Evolutionary conservation across 495 filamentous ascomycete genomes (phyloP), one percentile per base, ranked within the genome.

Genomic region (Aspergillus ostianus): DNA sequence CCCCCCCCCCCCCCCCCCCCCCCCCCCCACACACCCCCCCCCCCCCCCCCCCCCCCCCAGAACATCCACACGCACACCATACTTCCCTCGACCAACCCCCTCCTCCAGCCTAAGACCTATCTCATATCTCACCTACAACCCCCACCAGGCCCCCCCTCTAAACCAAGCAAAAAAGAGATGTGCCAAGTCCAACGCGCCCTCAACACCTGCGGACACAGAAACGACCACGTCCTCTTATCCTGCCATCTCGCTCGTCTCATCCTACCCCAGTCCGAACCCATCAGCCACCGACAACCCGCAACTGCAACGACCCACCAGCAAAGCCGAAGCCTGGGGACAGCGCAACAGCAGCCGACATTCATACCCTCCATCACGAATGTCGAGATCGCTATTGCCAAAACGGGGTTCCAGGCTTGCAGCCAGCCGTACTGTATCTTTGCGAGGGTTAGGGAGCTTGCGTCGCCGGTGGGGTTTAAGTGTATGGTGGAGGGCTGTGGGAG

Each of bases 191-290:
- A 64, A 44, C 61, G 67, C 51, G 64, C 67, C 13, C 47, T 13
- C 5, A 69, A 69, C 56, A 57, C 44, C 48, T 67, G 64, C 54
- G 60, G 60, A 51, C 67, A 69, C 46, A 55, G 44, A 2, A 69
- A 69, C 51, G 59, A 67, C 55, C 67, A 69, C 58, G 56, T 69
- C 55, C 19, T 54, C 20, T 36, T 69, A 21, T 5, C 45, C 52
- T 68, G 66, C 44, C 52, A 58, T 23, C 15, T 57, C 6, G 58
- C 60, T 47, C 64, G 66, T 53, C 21, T 51, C 8, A 7, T 44
- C 53, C 10, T 49, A 8, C 21, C 19, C 10, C 27, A 5, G 41
- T 4, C 20, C 15, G 19, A 21, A 32, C 10, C 30, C 30, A 12
- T 12, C 30, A 17, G 27, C 15, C n/a, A 44, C 3, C 27, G n/a